Conservation (phyloP, 495 filamentous ascomycete species). For the Gamarada debralockiae region DNA sequence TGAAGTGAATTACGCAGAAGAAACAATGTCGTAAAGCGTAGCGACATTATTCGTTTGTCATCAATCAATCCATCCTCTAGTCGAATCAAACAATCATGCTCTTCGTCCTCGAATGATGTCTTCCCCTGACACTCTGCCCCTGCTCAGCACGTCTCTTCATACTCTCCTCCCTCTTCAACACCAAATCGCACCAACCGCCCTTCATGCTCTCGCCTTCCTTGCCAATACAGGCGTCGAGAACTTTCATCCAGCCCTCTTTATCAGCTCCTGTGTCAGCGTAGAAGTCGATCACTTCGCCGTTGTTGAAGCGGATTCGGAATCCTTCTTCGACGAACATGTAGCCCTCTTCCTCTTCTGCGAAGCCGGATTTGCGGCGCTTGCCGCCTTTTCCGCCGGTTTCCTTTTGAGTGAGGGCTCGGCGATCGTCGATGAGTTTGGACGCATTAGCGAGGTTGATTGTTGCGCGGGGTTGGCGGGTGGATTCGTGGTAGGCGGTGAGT, state of each 20-base stretch:
- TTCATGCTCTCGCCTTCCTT: conserved; percentile 37
- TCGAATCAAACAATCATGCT: conserved; percentile 40
- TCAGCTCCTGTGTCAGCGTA: conserved; percentile 84
- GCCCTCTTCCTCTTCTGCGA: conserved; percentile 97
- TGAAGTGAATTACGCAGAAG: not conserved
- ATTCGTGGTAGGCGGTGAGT: conserved; percentile 93
- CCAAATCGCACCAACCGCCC: conserved; percentile 78
- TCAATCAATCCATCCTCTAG: not conserved
- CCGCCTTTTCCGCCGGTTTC: conserved; percentile 71
- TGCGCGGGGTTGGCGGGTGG: conserved; percentile 88
- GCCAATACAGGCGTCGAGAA: conserved; percentile 50
- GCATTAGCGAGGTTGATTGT: conserved; percentile 97
- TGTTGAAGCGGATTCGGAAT: conserved; percentile 96
- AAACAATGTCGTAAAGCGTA: conserved; percentile 15
- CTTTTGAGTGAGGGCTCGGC: conserved; percentile 73
- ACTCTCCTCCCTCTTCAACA: conserved; percentile 58
- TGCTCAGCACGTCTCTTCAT: conserved; percentile 10
- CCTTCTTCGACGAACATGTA: conserved; percentile 99
- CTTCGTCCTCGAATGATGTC: conserved; percentile 50
- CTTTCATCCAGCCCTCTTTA: conserved; percentile 93
- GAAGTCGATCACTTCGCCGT: conserved; percentile 97
- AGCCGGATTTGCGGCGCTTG: conserved; percentile 84
- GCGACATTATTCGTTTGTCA: conserved; percentile 17
- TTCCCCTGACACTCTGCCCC: conserved; percentile 34
- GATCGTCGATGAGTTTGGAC: conserved; percentile 89